Evolutionary conservation across 2,329 filamentous ascomycete genomes (phyloP).

Genomic region (Alternaria arborescens): DNA sequence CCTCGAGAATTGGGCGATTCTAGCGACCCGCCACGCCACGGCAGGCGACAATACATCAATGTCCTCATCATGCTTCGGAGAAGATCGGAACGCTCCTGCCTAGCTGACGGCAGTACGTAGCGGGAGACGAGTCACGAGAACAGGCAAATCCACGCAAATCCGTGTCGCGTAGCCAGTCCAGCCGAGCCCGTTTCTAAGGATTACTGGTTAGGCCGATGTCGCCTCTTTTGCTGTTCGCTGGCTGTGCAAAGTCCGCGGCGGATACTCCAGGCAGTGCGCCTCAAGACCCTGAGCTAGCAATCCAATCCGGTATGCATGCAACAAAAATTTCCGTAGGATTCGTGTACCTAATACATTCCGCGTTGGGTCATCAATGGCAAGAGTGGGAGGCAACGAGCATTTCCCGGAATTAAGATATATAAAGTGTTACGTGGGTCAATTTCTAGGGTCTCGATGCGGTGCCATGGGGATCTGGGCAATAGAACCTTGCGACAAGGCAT

Average conservation of each 20-base stretch:
- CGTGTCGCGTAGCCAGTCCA: conserved; percentile 26
- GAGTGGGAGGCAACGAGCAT: conserved; percentile 22
- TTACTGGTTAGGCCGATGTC: conserved; percentile 45
- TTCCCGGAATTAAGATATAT: conserved; percentile 17
- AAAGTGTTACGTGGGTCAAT: conserved; percentile 20
- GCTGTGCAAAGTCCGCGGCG: conserved; percentile 26
- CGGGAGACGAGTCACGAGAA: conserved; percentile 48
- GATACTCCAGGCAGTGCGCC: conserved; percentile 38
- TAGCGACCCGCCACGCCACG: conserved; percentile 23
- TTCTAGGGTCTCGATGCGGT: conserved; percentile 12
- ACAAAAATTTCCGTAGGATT: conserved; percentile 13
- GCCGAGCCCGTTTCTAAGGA: conserved; percentile 16
- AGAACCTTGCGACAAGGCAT: background rate
- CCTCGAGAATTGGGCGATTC: conserved; percentile 12
- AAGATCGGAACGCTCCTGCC: conserved; percentile 34
- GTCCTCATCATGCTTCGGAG: conserved; percentile 34
- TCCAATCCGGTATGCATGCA: conserved; percentile 18
- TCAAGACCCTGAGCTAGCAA: conserved; percentile 19
- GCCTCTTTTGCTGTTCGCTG: conserved; percentile 27
- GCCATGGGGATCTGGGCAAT: background rate
- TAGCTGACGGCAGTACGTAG: conserved; percentile 25
- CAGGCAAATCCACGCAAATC: conserved; percentile 30
- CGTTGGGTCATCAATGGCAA: conserved; percentile 14
- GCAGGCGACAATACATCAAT: conserved; percentile 16
- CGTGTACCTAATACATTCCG: conserved; percentile 31